phyloP scores from a whole-genome alignment of 345 rosid species.

The Citrus trifoliata region DNA sequence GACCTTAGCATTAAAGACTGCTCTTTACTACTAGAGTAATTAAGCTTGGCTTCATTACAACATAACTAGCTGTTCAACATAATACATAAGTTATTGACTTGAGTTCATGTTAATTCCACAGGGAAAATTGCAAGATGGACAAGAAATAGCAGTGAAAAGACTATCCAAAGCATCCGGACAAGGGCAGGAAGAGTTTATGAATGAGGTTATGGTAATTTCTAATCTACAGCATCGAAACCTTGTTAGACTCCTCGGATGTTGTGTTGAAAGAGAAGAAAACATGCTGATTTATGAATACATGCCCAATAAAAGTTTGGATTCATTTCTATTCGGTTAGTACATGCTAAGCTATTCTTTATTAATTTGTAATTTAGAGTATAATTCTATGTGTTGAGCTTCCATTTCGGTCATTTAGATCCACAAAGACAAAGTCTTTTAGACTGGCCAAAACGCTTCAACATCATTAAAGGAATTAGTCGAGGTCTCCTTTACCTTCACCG shows the following conservation, averaged over 20 bases:
- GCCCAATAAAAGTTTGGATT: slow-evolving; percentile 40
- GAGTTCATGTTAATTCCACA: slow-evolving; percentile 6
- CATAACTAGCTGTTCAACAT: background rate
- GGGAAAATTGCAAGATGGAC: slow-evolving; percentile 47
- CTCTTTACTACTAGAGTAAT: too few species aligned
- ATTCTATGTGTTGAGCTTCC: background rate
- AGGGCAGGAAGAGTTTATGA: slow-evolving; percentile 55
- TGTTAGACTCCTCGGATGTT: background rate
- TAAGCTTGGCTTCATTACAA: too few species aligned
- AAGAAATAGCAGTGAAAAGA: slow-evolving; percentile 59
- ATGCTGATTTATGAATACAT: slow-evolving; percentile 14
- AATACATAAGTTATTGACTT: background rate
- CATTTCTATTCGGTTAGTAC: slow-evolving; percentile 36
- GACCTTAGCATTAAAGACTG: too few species aligned
- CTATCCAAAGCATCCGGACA: slow-evolving; percentile 55
- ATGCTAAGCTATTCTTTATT: background rate
- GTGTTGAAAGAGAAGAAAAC: background rate
- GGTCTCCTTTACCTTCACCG: slow-evolving; percentile 29
- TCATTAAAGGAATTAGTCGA: slow-evolving; percentile 21
- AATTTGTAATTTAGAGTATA: too few species aligned
- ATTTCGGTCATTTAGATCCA: slow-evolving; percentile 1
- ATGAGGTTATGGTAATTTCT: background rate
- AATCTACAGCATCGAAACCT: background rate
- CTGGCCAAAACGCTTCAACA: slow-evolving; percentile 23
- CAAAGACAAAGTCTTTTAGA: background rate